phyloP scores from a whole-genome alignment of 805 yeast species.

The Komagataella pseudopastoris region DNA sequence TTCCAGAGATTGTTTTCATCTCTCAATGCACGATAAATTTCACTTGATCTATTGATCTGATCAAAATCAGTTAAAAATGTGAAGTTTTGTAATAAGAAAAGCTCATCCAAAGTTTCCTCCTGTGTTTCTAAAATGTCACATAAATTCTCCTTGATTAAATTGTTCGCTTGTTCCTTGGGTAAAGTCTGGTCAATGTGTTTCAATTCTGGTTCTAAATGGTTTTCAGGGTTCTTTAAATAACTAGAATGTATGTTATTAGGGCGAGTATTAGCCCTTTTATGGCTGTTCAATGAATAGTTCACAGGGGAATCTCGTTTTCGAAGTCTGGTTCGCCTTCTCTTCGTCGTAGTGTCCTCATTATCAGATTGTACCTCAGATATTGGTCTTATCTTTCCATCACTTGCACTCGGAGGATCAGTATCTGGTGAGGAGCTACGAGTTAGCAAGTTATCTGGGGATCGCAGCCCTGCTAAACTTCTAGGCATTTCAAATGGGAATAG shows the following conservation, averaged over 20 bases:
- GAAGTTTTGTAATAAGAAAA: slow-evolving; percentile 49
- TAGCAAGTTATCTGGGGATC: neutral
- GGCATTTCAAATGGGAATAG: neutral
- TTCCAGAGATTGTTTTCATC: slow-evolving; percentile 26
- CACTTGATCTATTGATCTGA: slow-evolving; percentile 26
- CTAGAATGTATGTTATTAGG: neutral
- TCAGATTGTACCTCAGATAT: neutral
- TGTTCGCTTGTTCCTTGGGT: neutral
- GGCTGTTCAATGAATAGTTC: neutral
- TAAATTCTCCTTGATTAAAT: slow-evolving; percentile 16
- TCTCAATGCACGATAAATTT: slow-evolving; percentile 17
- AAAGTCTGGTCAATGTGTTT: neutral
- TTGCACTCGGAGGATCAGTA: neutral
- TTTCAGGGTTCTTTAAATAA: neutral
- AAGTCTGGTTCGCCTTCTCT: neutral
- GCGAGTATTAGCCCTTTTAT: neutral
- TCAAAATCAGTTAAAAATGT: slow-evolving; percentile 51
- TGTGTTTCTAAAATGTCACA: slow-evolving; percentile 31
- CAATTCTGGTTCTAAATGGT: neutral
- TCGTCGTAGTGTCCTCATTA: neutral
- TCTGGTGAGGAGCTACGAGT: slow-evolving; percentile 1
- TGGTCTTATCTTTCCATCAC: neutral
- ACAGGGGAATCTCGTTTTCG: neutral
- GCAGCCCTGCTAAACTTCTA: neutral
- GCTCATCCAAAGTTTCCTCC: slow-evolving; percentile 39